phyloP scores from a whole-genome alignment of 192 early-diverging fungal species.

The Gorgonomyces haynaldii region DNA sequence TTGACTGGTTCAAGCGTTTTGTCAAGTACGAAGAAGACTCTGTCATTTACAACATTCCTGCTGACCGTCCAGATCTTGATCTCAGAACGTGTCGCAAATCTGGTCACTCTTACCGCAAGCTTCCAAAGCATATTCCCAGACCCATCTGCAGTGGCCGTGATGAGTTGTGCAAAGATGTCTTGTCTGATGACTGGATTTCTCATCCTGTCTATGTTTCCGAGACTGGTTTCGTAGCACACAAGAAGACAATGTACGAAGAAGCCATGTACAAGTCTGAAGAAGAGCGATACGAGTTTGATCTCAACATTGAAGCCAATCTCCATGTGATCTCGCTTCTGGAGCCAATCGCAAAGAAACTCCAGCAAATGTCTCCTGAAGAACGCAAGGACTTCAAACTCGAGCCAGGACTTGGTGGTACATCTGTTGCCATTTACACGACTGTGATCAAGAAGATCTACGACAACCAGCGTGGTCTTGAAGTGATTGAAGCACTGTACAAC shows the following conservation, averaged over 20 bases:
- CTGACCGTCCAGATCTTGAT: conserved; percentile 51
- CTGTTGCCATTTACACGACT: conserved; percentile 77
- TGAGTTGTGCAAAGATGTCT: conserved; percentile 76
- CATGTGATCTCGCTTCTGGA: conserved; percentile 80
- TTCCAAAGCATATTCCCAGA: conserved; percentile 47
- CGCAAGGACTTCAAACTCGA: conserved; percentile 56
- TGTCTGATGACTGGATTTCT: conserved; percentile 94
- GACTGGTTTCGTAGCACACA: conserved; percentile 77
- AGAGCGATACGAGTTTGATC: conserved; percentile 94
- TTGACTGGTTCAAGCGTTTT: conserved; percentile 89
- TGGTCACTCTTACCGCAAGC: conserved; percentile 63
- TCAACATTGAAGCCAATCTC: conserved; percentile 91
- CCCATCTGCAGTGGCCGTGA: conserved; percentile 83
- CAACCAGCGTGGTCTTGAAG: conserved; percentile 68
- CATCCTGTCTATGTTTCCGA: conserved; percentile 88
- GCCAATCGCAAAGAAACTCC: conserved; percentile 76
- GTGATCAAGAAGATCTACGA: conserved; percentile 97
- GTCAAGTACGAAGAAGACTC: conserved; percentile 72
- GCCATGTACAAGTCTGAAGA: conserved; percentile 93
- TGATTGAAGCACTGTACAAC: conserved; percentile 84
- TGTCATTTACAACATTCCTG: conserved; percentile 51
- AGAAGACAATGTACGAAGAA: conserved; percentile 88
- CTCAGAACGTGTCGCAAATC: conserved; percentile 40
- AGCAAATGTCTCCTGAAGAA: conserved; percentile 73
- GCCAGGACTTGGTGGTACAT: conserved; percentile 69